A percentile compares a stretch with the other conserved stretches of the same genome.
phyloP scores from a whole-genome alignment of 2,329 filamentous ascomycete species.

The Xylariaceae sp. region DNA sequence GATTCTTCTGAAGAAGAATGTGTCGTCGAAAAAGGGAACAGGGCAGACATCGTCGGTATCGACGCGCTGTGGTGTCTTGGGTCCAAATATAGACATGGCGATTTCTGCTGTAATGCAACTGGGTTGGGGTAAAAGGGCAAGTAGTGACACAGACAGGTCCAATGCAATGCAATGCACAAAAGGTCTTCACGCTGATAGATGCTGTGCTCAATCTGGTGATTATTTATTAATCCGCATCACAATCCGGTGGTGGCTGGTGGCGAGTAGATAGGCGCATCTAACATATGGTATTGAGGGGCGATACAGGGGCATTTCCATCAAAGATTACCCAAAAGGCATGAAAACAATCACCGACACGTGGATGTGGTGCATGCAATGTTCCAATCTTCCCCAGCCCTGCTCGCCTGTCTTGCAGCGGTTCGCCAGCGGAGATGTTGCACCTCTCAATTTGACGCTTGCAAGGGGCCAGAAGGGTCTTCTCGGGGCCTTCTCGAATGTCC shows the following conservation, averaged over 20 bases:
- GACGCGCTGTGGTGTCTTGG: neutral
- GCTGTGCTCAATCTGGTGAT: neutral
- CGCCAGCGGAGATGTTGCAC: neutral
- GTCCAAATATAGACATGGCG: neutral
- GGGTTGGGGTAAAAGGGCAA: neutral
- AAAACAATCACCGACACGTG: no score
- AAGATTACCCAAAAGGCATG: neutral
- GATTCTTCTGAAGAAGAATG: constrained; percentile 20
- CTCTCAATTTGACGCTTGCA: neutral
- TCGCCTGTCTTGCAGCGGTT: neutral
- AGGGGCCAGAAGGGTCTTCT: neutral
- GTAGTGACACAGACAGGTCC: no score
- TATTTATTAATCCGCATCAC: neutral
- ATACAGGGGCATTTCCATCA: neutral
- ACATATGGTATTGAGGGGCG: neutral
- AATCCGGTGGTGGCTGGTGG: neutral
- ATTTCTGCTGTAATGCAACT: neutral
- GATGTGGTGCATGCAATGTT: neutral
- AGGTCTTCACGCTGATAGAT: neutral
- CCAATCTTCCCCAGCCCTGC: neutral
- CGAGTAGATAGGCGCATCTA: neutral
- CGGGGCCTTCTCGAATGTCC: neutral
- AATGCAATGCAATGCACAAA: neutral
- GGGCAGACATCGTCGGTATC: constrained; percentile 24
- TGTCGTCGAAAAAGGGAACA: constrained; percentile 28